A percentile compares a stretch with the other conserved stretches of the same genome.
These are phyloP conservation scores for Croton setiger DNA, from an alignment of 441 rosid species.

Conservation along the genomic window DNA sequence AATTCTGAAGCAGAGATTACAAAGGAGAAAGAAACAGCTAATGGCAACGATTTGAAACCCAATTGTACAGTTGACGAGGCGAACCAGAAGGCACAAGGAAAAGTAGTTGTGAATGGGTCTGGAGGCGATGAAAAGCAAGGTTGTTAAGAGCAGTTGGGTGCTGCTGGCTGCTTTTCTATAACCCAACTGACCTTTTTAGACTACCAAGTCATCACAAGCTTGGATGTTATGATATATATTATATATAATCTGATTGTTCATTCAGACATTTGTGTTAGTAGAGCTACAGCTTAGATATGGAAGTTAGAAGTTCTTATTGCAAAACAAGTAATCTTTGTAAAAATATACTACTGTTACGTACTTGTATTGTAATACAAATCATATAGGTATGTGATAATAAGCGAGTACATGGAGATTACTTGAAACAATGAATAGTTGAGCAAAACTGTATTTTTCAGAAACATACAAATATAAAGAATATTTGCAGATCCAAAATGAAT, in stretches of 20 bases:
- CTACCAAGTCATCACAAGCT: conserved; percentile 25
- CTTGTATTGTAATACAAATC: conserved; percentile 14
- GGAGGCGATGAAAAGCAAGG: conserved; percentile 25
- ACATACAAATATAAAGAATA: too few species aligned
- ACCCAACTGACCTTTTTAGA: conserved; percentile 22
- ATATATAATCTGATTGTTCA: conserved; percentile 29
- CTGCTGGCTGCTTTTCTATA: conserved; percentile 7
- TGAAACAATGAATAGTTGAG: too few species aligned
- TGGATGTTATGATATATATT: conserved; percentile 21
- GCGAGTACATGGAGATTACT: too few species aligned
- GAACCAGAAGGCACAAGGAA: conserved; percentile 33
- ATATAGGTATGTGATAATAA: conserved; percentile 6
- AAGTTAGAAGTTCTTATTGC: conserved; percentile 25
- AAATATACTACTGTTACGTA: conserved; percentile 18
- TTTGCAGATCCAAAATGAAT: background rate
- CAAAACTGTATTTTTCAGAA: too few species aligned
- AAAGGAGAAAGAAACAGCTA: conserved; percentile 25
- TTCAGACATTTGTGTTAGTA: conserved; percentile 25
- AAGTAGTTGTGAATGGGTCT: conserved; percentile 34
- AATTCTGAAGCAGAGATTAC: conserved; percentile 26
- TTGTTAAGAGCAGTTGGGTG: conserved; percentile 28
- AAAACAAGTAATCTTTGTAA: conserved; percentile 21
- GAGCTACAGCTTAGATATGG: conserved; percentile 30
- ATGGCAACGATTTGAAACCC: conserved; percentile 22
- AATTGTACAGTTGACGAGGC: conserved; percentile 18